Conservation (phyloP, 768 basidiomycete species). For the Termitomyces sp. region DNA sequence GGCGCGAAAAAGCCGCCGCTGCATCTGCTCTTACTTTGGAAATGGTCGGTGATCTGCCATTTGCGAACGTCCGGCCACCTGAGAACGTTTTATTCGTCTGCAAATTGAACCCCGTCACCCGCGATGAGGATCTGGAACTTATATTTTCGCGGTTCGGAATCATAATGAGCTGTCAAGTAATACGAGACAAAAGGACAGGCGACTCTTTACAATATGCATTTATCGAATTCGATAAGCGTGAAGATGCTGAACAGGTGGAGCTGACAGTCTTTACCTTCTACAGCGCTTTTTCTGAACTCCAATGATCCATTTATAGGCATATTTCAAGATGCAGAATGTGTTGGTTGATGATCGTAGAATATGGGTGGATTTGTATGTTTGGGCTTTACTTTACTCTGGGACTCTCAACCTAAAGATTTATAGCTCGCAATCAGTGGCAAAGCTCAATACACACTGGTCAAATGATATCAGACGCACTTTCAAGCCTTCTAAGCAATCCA, state of each 20-base stretch:
- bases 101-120: slow-evolving; percentile 94
- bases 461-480: slow-evolving; percentile 61
- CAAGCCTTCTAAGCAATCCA: slow-evolving; percentile 22
- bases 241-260: slow-evolving; percentile 86
- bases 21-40: slow-evolving; percentile 95
- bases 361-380: slow-evolving; percentile 94
- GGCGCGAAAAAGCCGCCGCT: slow-evolving; percentile 83
- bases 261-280: background rate
- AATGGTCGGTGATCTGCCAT: slow-evolving; percentile 99
- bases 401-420: slow-evolving; percentile 18
- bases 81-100: slow-evolving; percentile 99
- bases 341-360: slow-evolving; percentile 95
- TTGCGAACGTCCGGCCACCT: slow-evolving; percentile 95
- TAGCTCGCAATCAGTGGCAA: slow-evolving; percentile 92
- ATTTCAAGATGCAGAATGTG: slow-evolving; percentile 99
- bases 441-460: slow-evolving; percentile 76
- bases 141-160: slow-evolving; percentile 95
- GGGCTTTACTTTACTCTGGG: background rate
- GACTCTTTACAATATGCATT: slow-evolving; percentile 98
- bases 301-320: slow-evolving; percentile 50
- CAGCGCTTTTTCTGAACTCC: background rate
- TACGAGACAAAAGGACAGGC: slow-evolving; percentile 91
- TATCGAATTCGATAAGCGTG: slow-evolving; percentile 93
- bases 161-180: slow-evolving; percentile 97
- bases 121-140: slow-evolving; percentile 93